Evolutionary conservation across 2,329 filamentous ascomycete genomes (phyloP), one percentile per base, ranked within the genome.

Genomic region (Septoria linicola): DNA sequence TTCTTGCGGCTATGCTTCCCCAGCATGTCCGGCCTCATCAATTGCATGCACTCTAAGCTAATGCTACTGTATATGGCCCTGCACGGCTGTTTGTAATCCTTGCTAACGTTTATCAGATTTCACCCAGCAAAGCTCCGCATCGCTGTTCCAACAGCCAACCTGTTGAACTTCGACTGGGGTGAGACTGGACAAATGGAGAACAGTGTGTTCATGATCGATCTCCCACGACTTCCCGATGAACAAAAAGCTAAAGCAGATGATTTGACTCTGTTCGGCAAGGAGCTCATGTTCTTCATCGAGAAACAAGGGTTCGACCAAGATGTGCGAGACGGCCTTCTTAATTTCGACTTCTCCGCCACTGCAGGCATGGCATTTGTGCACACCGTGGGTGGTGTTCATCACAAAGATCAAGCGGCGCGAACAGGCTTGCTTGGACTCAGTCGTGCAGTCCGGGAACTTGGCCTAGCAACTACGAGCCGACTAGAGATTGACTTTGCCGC

Each of bases 41-140:
- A 84, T 19, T 84, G 79, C 62, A 96, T 97, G 90, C 93, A 97
- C 70, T 95, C 89, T 42, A 97, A 99, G 67, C 76, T 97, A 36
- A 91, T 95, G 79, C 72, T 97, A 1, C 77, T 97, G n/a, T 44
- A 23, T 19, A 27, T 27, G 23, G 10, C 23, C 23, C 23, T 27
- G 5, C 23, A 5, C 23, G 23, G 10, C 5, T 10, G 23, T 5
- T 27, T 7, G 17, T 6, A 14, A 31, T 31, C 8, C 19, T 6
- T 44, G 41, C 41, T 44, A 17, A 44, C 16, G 4, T 21, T 16
- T 11, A 8, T 1, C 19, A 44, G 41, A 11, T 92, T 90, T 62
- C 88, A 89, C 61, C 72, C 80, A 0, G 72, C 72, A 1, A 84
- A 90, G 66, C 70, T 96, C 13, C 82, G 93, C 5, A 77, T 99